phyloP scores from a whole-genome alignment of 441 rosid genomes.

The Arabidopsis hybrid region DNA sequence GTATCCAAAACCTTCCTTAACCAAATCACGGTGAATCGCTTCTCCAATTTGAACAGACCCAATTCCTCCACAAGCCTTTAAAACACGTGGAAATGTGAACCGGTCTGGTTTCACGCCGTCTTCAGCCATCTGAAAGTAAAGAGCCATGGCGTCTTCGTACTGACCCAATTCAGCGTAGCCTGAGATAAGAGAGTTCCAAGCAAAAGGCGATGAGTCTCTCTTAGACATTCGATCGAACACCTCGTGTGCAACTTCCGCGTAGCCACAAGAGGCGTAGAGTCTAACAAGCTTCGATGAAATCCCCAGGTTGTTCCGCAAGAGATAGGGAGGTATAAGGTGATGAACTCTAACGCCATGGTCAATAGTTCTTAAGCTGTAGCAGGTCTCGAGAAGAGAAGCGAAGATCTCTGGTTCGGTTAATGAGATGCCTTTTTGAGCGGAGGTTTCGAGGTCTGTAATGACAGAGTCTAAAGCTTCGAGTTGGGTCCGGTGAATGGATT shows the following conservation, averaged over 20 bases:
- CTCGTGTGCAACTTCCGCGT: conserved; percentile 70
- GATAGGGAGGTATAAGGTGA: conserved; percentile 58
- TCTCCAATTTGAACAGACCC: conserved; percentile 75
- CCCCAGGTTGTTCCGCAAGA: conserved; percentile 61
- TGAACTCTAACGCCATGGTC: conserved; percentile 67
- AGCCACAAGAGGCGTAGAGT: conserved; percentile 66
- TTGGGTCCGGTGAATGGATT: conserved; percentile 49
- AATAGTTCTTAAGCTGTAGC: conserved; percentile 65
- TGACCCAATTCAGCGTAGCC: conserved; percentile 75
- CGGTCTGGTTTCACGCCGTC: conserved; percentile 78
- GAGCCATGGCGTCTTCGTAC: conserved; percentile 82
- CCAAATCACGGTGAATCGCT: conserved; percentile 77
- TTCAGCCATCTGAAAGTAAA: conserved; percentile 92
- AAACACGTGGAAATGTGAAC: conserved; percentile 81
- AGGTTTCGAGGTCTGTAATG: conserved; percentile 63
- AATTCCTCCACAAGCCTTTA: conserved; percentile 87
- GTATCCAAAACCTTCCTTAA: conserved; percentile 66
- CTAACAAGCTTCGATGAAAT: conserved; percentile 72
- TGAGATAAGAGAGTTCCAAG: conserved; percentile 90
- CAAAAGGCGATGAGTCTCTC: conserved; percentile 64
- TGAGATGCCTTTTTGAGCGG: conserved; percentile 56
- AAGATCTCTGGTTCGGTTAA: conserved; percentile 63
- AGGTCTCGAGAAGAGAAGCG: conserved; percentile 78
- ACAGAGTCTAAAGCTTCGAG: conserved; percentile 69
- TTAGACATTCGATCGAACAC: conserved; percentile 82